Conservation (phyloP, 371 early-diverging fungal genomes). For the Syncephalastrum contaminatum region DNA sequence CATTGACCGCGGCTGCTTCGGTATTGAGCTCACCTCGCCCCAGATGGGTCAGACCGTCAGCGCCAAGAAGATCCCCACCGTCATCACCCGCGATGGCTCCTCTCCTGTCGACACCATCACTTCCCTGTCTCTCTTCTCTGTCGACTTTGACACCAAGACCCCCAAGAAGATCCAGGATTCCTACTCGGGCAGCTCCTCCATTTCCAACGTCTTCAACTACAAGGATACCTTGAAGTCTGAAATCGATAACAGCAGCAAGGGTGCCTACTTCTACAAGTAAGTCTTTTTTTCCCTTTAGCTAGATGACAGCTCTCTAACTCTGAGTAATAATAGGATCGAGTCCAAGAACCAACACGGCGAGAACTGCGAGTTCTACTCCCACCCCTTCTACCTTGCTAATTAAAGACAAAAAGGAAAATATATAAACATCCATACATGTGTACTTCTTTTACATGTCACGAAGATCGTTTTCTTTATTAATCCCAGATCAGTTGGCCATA, state of each 20-base stretch:
- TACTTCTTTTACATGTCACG: too few species aligned
- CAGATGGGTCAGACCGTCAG: constrained; percentile 12
- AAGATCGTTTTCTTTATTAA: constrained; percentile 3
- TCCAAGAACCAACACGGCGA: constrained; percentile 12
- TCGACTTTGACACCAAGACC: constrained; percentile 8
- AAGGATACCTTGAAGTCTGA: constrained; percentile 14
- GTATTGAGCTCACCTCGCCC: constrained; percentile 16
- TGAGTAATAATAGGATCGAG: too few species aligned
- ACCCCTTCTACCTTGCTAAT: constrained; percentile 21
- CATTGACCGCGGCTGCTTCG: constrained; percentile 27
- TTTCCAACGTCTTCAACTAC: constrained; percentile 12
- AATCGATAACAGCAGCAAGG: background rate
- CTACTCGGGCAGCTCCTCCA: constrained; percentile 10
- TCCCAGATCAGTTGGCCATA: constrained; percentile 47
- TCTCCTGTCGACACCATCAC: constrained; percentile 16
- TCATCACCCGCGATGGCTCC: constrained; percentile 6
- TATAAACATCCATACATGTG: too few species aligned
- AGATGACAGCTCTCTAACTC: too few species aligned
- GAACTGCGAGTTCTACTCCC: constrained; percentile 19
- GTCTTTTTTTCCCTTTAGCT: background rate
- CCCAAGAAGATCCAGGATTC: constrained; percentile 13
- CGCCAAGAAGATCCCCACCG: constrained; percentile 2
- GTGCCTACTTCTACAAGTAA: constrained; percentile 26
- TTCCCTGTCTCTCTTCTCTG: constrained; percentile 11
- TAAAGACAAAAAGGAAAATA: background rate